Evolutionary conservation across 73 alveolate genomes (phyloP), one percentile per base, ranked within the genome.

Genomic region (Uronychia binucleata): DNA sequence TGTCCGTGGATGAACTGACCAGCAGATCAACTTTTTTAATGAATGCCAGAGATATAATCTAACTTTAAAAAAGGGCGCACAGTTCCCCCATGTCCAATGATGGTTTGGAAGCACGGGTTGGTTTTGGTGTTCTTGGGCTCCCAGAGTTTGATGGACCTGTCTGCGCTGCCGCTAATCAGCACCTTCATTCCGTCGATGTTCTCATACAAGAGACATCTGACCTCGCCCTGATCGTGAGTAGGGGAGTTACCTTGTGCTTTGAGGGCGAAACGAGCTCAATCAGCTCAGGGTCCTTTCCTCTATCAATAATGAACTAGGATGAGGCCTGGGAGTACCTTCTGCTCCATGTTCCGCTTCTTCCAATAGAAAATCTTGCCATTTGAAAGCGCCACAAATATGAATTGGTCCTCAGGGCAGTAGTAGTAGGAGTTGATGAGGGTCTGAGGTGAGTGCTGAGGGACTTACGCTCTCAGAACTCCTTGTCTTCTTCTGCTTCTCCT

Each of bases 1-100:
- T 87, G 80, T 96, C 99, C 46, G 97, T 96, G 29, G 96, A 85
- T 26, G 96, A 87, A 25, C 97, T 77, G n/a, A 94, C 86, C 28
- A 96, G 87, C 60, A 92, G 59, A 19, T 96, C 93, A 8, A 75
- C 87, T 74, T 91, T 93, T 80, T 85, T 57, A 57, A 93, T 81
- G 75, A 83, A 80, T 29, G 92, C 95, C 83, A 96, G 35, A 1
- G 95, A 89, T n/a, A 96, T 88, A 80, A 96, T 93, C 81, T 75
- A 58, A 58, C 28, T 75, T 75, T 5, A 75, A 28, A 5, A 58
- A 58, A 8, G 28, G 57, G 28, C 81, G 30, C 27, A 75, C 67
- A 26, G 81, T 84, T 27, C 97, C 97, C 19, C 92, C 93, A 81
- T 93, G 94, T 1, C 94, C 97, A 28, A 93, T 90, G 0, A 93